phyloP scores from a whole-genome alignment of 2,329 filamentous ascomycete species.

The Thielaviopsis cerberus region DNA sequence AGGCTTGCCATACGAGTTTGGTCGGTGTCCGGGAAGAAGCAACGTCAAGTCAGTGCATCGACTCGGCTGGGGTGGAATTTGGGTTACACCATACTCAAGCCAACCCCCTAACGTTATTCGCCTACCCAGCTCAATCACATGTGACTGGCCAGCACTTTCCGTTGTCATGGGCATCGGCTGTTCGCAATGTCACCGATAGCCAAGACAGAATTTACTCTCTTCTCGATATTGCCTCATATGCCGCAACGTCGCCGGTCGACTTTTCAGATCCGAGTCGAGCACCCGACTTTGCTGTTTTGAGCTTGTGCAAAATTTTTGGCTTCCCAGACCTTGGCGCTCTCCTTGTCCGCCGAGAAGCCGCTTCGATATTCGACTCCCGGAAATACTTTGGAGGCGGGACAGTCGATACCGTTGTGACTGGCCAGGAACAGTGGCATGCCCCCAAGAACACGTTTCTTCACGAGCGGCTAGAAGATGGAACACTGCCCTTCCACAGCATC shows the following conservation, averaged over 20 bases:
- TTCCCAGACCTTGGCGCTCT: conserved; percentile 46
- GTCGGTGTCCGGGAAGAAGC: conserved; percentile 48
- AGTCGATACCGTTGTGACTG: conserved; percentile 30
- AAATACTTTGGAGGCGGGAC: conserved; percentile 53
- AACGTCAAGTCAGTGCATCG: conserved; percentile 39
- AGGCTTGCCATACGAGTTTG: conserved; percentile 42
- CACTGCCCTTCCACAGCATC: conserved; percentile 45
- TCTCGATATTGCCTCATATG: conserved; percentile 44
- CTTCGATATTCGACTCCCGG: conserved; percentile 33
- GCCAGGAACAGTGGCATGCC: conserved; percentile 19
- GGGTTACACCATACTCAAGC: conserved; percentile 20
- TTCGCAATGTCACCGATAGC: conserved; percentile 16
- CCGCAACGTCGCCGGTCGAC: conserved; percentile 41
- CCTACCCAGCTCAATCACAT: conserved; percentile 52
- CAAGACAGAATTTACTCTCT: conserved; percentile 26
- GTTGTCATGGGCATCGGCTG: conserved; percentile 30
- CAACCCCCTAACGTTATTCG: conserved; percentile 26
- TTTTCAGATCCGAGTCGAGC: conserved; percentile 31
- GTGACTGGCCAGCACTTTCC: conserved; percentile 48
- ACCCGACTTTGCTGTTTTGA: conserved; percentile 42
- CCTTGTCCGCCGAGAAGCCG: conserved; percentile 36
- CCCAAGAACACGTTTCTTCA: conserved; percentile 27
- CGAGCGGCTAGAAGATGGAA: conserved; percentile 48
- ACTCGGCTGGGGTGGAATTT: conserved; percentile 32
- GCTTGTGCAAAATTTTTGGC: conserved; percentile 49